Base-by-base conservation (phyloP, 1,139 yeast genomes). In the Protomyces pachydermus region DNA sequence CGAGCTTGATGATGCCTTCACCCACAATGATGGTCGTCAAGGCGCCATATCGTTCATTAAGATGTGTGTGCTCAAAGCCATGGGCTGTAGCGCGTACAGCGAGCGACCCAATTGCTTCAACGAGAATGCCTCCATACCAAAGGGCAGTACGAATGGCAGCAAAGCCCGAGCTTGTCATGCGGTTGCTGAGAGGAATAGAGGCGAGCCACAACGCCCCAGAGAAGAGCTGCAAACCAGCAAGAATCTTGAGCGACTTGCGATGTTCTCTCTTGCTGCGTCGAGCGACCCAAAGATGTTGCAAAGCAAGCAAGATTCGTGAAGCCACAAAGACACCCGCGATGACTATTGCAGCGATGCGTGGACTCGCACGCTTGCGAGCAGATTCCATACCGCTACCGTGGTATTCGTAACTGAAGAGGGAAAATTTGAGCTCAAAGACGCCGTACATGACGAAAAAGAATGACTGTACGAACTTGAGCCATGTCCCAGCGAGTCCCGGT, bases 21-120 rank as follows among this genome's bases (percentile, higher is more conserved):
- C 62, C 62, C 10, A 58, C 12, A 52, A 58, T 51, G 52, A 58
- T 58, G 56, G 54, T 58, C 32, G 62, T 58, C 45, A 58, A 50
- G 20, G 62, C 53, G 9, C 62, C 62, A 35, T 45, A 58, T 9
- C 62, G 62, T 34, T 58, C 62, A 39, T 55, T 34, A 34, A 58
- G 35, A 34, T 52, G 62, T 16, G 55, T 58, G 42, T 58, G 53
- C 35, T 52, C 62, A 39, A 58, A 52, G 25, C 62, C 62, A 32
- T 58, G 56, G 9, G 48, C 48, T 18, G 25, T 16, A 14, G 54
- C 56, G 9, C 62, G 62, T 42, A 58, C 34, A 25, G 52, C 54
- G 6, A 50, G 54, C 10, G 56, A 51, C 18, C 62, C 62, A 3
- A 58, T 18, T 48, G 45, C 46, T 28, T 58, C 62, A 28, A 58